Evolutionary conservation across 495 filamentous ascomycete genomes (phyloP), one percentile per base, ranked within the genome.

Genomic region (Penicillium psychrofluorescens): DNA sequence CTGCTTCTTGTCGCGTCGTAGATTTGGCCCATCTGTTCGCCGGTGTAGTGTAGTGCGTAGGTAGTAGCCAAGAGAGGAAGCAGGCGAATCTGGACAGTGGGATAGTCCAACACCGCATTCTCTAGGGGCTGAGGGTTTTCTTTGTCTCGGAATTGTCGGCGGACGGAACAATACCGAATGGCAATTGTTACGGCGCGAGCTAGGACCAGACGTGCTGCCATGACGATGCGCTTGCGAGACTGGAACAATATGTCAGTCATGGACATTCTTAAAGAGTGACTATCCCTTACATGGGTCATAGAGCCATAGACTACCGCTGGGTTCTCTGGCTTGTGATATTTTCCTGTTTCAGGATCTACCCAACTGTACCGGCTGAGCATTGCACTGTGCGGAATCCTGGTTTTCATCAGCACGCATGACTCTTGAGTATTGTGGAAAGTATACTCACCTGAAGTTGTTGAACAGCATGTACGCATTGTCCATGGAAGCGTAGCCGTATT

Each of bases 381-480:
- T 11, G 66, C 67, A 7, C 64, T 64, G 39, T 72, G 64, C 10
- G 70, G 70, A 14, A 76, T 63, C 8, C 60, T 61, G 13, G 6
- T 22, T 22, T n/a, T 0, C 5, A 31, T 35, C 10, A 12, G 28
- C 44, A 22, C 29, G 32, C 22, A 22, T 22, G 22, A 4, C 6
- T 4, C 6, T 22, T 22, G 22, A 22, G 22, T 22, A 22, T 22
- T 22, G 22, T 6, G 4, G 22, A 22, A 22, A 29, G 33, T 29
- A 43, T 22, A 4, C 22, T 22, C 22, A 59, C 44, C 69, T 53
- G 46, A 59, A 63, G 29, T 69, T 47, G 39, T 74, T 48, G 50
- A 76, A 75, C 7, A 73, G 63, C 66, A 72, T 71, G 44, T 75
- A 76, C 0, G 63, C 72, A 43, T 75, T 76, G 44, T 75, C 72